phyloP scores from a whole-genome alignment of 176 grass and related monocot genomes.

The Oryza nivara region DNA sequence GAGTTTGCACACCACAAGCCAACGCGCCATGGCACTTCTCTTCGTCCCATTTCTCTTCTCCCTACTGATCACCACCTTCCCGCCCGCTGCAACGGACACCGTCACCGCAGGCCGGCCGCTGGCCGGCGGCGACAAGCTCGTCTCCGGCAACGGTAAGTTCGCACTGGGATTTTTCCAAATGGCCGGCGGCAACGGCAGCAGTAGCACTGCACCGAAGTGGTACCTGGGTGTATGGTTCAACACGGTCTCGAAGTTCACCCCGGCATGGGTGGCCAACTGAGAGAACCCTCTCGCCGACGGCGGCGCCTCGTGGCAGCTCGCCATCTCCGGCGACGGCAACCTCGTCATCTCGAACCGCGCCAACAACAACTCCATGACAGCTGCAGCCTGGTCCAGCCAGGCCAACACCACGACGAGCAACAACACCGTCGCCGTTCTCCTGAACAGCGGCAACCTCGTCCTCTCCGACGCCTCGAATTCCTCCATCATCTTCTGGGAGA shows the following conservation, averaged over 20 bases:
- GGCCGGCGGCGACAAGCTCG: background rate
- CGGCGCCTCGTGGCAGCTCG: background rate
- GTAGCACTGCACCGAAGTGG: background rate
- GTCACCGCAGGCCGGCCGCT: background rate
- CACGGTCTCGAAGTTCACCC: background rate
- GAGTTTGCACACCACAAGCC: background rate
- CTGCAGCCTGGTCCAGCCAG: background rate
- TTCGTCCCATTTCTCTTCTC: background rate
- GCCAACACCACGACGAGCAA: background rate
- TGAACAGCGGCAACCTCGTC: conserved; percentile 6
- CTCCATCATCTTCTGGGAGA: conserved; percentile 12
- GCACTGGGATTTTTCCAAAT: conserved; percentile 27
- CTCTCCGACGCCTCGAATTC: background rate
- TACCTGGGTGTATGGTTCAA: conserved; percentile 43
- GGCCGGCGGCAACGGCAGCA: background rate
- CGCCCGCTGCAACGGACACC: background rate
- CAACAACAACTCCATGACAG: background rate
- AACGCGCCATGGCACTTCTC: background rate
- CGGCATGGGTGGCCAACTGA: conserved; percentile 39
- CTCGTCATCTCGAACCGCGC: background rate
- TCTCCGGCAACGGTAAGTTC: conserved; percentile 15
- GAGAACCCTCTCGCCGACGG: background rate
- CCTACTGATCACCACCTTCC: background rate
- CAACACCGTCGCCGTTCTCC: background rate
- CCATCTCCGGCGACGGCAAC: conserved; percentile 17